Percentiles rank a stretch among this genome's conserved stretches.
Conservation (phyloP, 768 basidiomycete species). For the Pleurotus ostreatus region DNA sequence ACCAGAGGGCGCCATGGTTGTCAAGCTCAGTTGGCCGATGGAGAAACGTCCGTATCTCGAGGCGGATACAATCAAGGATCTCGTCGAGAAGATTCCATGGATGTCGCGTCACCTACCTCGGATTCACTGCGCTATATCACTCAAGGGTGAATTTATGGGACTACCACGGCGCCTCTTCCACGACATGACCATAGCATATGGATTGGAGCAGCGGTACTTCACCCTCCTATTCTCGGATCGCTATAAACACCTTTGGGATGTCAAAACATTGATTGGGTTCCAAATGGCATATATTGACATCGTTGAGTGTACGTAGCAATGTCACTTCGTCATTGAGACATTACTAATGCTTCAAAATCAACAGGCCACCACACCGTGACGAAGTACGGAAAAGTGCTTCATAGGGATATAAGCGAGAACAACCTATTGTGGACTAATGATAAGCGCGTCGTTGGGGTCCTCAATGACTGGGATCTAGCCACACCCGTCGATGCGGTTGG, state of each 20-base stretch:
- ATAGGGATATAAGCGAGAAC: constrained; percentile 26
- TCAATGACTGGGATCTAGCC: constrained; percentile 26
- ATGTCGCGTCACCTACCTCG: constrained; percentile 15
- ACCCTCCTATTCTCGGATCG: constrained; percentile 14
- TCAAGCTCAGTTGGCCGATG: constrained; percentile 17
- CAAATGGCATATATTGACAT: constrained; percentile 23
- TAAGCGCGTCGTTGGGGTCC: constrained; percentile 14
- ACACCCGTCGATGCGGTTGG: constrained; percentile 6
- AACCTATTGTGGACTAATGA: constrained; percentile 13
- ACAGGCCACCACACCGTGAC: constrained; percentile 22
- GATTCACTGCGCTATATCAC: not conserved
- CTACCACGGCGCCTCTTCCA: constrained; percentile 9
- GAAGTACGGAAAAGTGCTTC: constrained; percentile 18
- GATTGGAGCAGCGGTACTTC: constrained; percentile 13
- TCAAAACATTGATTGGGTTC: constrained; percentile 19
- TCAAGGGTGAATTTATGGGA: constrained; percentile 5
- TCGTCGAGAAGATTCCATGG: constrained; percentile 10
- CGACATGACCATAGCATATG: not conserved
- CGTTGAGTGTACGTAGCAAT: constrained; percentile 22
- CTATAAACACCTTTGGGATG: constrained; percentile 20
- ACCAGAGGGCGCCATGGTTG: not conserved
- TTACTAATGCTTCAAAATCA: too few relatives aligned
- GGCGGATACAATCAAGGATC: constrained; percentile 5
- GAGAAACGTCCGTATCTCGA: constrained; percentile 8
- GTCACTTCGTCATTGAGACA: too few relatives aligned